These are phyloP conservation scores for Strobilomyces dryophilus DNA, from an alignment of 768 basidiomycete genomes.

Conservation along the genomic window DNA sequence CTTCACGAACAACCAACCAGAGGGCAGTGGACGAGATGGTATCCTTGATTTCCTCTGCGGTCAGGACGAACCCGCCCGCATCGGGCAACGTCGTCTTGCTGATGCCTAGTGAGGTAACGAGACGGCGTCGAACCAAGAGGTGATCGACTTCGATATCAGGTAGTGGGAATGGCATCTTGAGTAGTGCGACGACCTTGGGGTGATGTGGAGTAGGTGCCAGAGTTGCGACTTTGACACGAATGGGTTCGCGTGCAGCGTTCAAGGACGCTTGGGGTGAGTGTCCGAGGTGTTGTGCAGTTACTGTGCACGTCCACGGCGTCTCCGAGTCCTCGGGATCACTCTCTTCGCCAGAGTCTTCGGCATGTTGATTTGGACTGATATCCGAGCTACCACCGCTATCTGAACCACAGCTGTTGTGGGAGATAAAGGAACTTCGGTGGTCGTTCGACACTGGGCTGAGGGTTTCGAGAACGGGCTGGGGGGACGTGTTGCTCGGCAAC, in stretches of 20 bases:
- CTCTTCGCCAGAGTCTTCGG: conserved; percentile 62
- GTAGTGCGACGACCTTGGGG: conserved; percentile 87
- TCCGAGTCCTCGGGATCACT: conserved; percentile 96
- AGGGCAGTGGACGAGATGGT: conserved; percentile 81
- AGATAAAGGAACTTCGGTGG: conserved; percentile 39
- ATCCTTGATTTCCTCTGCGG: conserved; percentile 93
- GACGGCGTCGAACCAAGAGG: conserved; percentile 49
- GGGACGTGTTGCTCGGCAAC: conserved; percentile 3
- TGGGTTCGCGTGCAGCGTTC: conserved; percentile 7
- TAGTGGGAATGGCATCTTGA: conserved; percentile 87
- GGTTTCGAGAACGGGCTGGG: conserved; percentile 6
- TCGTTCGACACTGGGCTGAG: conserved; percentile 10
- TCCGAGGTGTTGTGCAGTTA: conserved; percentile 53
- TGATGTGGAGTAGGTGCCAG: conserved; percentile 93
- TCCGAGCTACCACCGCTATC: conserved; percentile 24
- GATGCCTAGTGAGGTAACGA: conserved; percentile 29
- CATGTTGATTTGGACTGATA: conserved; percentile 17
- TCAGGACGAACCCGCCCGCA: conserved; percentile 49
- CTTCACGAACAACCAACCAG: conserved; percentile 90
- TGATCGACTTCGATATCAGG: conserved; percentile 75
- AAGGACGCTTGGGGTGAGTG: conserved; percentile 7
- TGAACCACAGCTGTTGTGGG: conserved; percentile 37
- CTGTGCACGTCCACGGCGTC: conserved; percentile 91
- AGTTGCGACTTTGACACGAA: conserved; percentile 70
- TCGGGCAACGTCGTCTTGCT: conserved; percentile 21